A percentile compares a stretch with the other conserved stretches of the same genome.
Conservation (phyloP, 2,329 filamentous ascomycete species). For the Phaeosphaeriaceae sp. region DNA sequence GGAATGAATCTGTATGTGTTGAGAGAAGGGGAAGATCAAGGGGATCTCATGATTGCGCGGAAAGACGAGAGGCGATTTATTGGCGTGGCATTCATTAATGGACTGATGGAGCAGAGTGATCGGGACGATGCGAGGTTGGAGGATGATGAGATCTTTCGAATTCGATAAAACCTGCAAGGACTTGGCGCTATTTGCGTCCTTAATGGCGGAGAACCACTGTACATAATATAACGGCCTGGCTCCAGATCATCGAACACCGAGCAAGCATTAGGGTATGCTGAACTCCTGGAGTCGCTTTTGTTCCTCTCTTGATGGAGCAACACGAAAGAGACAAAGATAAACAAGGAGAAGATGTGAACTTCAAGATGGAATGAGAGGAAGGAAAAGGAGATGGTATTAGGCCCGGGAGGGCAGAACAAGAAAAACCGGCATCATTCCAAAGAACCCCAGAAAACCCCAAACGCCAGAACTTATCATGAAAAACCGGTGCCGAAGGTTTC, state of each 20-base stretch:
- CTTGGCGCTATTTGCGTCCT: not conserved
- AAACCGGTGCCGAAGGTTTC: too few species aligned
- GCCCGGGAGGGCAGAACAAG: too few species aligned
- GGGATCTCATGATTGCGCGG: not conserved
- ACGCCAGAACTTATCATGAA: too few species aligned
- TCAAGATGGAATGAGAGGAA: not conserved
- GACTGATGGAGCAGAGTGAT: not conserved
- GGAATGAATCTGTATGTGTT: not conserved
- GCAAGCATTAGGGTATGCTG: not conserved
- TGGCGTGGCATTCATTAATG: not conserved
- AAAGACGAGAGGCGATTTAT: not conserved
- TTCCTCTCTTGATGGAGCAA: slow-evolving; percentile 1
- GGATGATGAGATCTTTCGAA: not conserved
- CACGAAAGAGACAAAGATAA: not conserved
- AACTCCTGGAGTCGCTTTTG: slow-evolving; percentile 2
- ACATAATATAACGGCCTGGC: not conserved
- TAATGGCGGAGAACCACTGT: not conserved
- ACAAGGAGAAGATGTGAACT: not conserved
- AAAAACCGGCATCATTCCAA: too few species aligned
- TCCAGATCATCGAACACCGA: not conserved
- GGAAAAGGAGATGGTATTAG: not conserved
- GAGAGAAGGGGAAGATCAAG: not conserved
- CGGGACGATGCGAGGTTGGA: not conserved
- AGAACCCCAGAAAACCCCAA: too few species aligned
- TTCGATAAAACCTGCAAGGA: not conserved